Base-by-base conservation (phyloP, 176 grass and related monocot genomes). In the Hordeum marinum region DNA sequence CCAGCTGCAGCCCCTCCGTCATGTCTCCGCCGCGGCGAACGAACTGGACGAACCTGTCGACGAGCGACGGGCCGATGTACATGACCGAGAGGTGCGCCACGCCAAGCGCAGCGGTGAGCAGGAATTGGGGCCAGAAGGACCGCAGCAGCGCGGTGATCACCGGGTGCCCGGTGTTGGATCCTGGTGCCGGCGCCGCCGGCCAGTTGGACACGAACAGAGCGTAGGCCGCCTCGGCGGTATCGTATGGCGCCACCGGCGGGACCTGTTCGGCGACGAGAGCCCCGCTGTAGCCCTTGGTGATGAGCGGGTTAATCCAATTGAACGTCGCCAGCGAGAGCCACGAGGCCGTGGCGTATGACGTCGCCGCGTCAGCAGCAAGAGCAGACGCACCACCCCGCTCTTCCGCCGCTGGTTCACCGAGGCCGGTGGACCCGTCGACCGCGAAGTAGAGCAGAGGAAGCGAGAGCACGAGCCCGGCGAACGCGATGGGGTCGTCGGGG, bases 1-100 rank as follows among this genome's bases (percentile, higher is more conserved):
- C 87, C 11, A 94, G 87, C 43, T 45, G 86, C 34, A 87, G 76
- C 12, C 89, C 92, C 62, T 89, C 34, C 0, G 78, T 31, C 64
- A 25, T 3, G 0, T 82, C 79, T 0, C 90, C 61, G n/a, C 74
- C 77, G 62, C 55, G 54, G 23, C 81, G 83, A 36, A 87, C 88
- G 87, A 89, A 92, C 10, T 66, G 75, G 11, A 94, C 86, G 87
- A 94, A 94, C 9, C 82, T 35, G 52, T 84, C 68, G 9, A 94
- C 83, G 9, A 94, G 92, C 26, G 82, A 83, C n/a, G 92, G 92
- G 68, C 92, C 92, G 55, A 94, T n/a, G 82, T 94, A 94, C 89
- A 94, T 92, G 65, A 94, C 92, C 0, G 88, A n/a, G 20, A 94
- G 87, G 21, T 89, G 89, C 36, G 88, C 66, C 14, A 92, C 2